These are phyloP conservation scores for Hypomontagnella monticulosa DNA, from an alignment of 495 filamentous ascomycete species.

Conservation along the genomic window DNA sequence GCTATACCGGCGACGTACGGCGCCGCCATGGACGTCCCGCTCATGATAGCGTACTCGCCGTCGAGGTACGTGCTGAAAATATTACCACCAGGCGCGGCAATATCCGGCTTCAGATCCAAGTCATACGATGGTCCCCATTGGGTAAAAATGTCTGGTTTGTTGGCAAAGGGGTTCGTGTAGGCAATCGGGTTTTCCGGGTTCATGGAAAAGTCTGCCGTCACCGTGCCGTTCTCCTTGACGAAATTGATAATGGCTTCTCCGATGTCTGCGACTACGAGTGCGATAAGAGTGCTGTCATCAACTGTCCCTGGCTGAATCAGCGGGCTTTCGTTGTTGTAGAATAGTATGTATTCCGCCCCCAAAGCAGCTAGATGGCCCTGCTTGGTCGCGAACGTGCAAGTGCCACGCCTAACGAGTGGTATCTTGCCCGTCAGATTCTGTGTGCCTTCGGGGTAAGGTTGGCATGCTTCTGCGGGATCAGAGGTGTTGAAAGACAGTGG, in stretches of 20 bases:
- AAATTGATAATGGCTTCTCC: too few species aligned
- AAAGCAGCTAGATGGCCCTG: too few species aligned
- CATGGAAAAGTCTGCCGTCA: slow-evolving; percentile 34
- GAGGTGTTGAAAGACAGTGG: slow-evolving; percentile 48
- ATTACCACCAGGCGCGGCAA: slow-evolving; percentile 55
- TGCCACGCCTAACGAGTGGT: slow-evolving; percentile 62
- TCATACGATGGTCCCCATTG: slow-evolving; percentile 56
- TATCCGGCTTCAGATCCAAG: slow-evolving; percentile 50
- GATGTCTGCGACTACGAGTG: too few species aligned
- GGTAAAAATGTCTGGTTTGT: slow-evolving; percentile 49
- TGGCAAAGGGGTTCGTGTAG: slow-evolving; percentile 22
- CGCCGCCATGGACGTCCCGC: slow-evolving; percentile 61
- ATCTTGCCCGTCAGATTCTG: slow-evolving; percentile 58
- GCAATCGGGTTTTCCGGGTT: slow-evolving; percentile 27
- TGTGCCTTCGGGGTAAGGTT: slow-evolving; percentile 41
- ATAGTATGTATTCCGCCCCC: too few species aligned
- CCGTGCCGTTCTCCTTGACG: slow-evolving; percentile 18
- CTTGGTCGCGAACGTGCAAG: too few species aligned
- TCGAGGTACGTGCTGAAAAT: slow-evolving; percentile 56
- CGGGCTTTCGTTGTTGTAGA: too few species aligned
- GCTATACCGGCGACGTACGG: slow-evolving; percentile 57
- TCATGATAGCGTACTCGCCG: slow-evolving; percentile 53
- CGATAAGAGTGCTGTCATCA: too few species aligned
- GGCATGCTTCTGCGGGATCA: slow-evolving; percentile 45
- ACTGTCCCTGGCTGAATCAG: too few species aligned